A percentile compares a stretch with the other conserved stretches of the same genome.
phyloP scores from a whole-genome alignment of 2,329 filamentous ascomycete genomes.

The Aureobasidium musti region DNA sequence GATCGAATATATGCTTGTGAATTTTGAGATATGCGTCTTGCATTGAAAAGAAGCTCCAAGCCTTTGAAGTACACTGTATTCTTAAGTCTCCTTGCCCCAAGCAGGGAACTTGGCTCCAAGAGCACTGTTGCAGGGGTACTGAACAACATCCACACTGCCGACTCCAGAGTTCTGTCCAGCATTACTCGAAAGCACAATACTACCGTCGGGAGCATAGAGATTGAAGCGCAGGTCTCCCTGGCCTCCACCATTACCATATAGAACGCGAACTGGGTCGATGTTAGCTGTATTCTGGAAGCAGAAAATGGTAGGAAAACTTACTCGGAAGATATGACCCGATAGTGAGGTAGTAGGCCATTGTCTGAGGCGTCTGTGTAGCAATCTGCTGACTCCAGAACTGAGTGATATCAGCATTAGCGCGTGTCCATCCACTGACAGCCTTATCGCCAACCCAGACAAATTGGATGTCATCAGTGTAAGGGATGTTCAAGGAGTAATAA shows the following conservation, averaged over 20 bases:
- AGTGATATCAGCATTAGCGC: conserved; percentile 30
- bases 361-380: conserved; percentile 27
- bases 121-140: conserved; percentile 28
- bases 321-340: conserved; percentile 26
- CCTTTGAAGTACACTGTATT: too few relatives aligned
- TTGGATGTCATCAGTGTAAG: conserved; percentile 31
- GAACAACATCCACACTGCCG: conserved; percentile 29
- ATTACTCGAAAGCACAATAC: conserved; percentile 21
- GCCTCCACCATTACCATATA: conserved; percentile 31
- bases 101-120: conserved; percentile 30
- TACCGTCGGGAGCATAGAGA: conserved; percentile 29
- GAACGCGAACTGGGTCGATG: conserved; percentile 1
- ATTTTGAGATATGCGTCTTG: too few relatives aligned
- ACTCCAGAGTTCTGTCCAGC: conserved; percentile 2
- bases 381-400: conserved; percentile 30
- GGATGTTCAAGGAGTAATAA: conserved; percentile 31
- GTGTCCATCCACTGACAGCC: conserved; percentile 30
- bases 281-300: background rate
- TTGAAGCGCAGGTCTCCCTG: conserved; percentile 30
- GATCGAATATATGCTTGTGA: too few relatives aligned
- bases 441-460: conserved; percentile 31
- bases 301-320: background rate
- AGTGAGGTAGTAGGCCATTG: conserved; percentile 29
- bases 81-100: conserved; percentile 29
- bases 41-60: too few relatives aligned